Conservation (phyloP, 768 basidiomycete species). For the Lentinula boryana region DNA sequence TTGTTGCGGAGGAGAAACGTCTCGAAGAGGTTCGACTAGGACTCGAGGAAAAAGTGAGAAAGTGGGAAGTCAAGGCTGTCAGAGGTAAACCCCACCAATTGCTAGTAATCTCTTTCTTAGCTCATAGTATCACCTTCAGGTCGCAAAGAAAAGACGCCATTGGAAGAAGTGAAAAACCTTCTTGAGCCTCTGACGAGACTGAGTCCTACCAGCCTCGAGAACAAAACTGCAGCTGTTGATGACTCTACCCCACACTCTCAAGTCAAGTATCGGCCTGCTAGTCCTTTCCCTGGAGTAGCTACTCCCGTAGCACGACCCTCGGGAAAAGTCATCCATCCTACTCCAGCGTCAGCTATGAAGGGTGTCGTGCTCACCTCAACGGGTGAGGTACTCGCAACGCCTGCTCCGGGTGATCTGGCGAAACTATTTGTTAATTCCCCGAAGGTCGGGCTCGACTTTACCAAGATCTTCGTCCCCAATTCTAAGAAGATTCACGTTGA, state of each 20-base stretch:
- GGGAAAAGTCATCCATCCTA: constrained; percentile 17
- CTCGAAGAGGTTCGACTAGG: constrained; percentile 41
- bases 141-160: constrained; percentile 49
- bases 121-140: constrained; percentile 18
- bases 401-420: constrained; percentile 58
- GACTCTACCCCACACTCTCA: constrained; percentile 19
- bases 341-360: constrained; percentile 55
- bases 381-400: constrained; percentile 69
- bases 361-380: constrained; percentile 77
- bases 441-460: constrained; percentile 66
- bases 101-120: background rate
- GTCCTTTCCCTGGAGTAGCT: constrained; percentile 29
- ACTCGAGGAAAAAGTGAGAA: constrained; percentile 43
- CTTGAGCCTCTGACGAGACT: constrained; percentile 39
- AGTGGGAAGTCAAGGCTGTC: constrained; percentile 29
- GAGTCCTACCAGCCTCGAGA: constrained; percentile 13
- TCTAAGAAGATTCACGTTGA: constrained; percentile 18
- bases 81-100: constrained; percentile 15
- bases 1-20: constrained; percentile 43
- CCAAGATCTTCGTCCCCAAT: constrained; percentile 68
- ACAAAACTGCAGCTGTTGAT: constrained; percentile 10
- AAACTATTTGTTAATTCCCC: constrained; percentile 67
- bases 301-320: constrained; percentile 43
- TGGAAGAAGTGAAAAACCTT: constrained; percentile 75
- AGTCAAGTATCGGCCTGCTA: constrained; percentile 14